Percentiles rank a stretch among this genome's conserved stretches.
These are phyloP conservation scores for Wickerhamiella kurtzmanii DNA, from an alignment of 805 yeast genomes.

Conservation along the genomic window DNA sequence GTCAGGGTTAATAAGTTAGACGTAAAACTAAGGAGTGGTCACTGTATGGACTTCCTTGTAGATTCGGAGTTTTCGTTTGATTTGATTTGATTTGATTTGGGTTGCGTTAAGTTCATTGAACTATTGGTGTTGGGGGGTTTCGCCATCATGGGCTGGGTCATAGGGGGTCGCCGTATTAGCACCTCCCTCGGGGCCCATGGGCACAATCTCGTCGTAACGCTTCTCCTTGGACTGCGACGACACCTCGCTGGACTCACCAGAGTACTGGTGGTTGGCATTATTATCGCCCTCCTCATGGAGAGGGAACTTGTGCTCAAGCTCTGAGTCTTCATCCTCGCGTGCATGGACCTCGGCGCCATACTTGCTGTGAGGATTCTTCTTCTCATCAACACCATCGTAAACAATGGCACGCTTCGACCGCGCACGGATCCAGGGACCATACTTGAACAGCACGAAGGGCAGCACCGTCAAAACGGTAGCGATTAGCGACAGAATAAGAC, in stretches of 20 bases:
- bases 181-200: not conserved
- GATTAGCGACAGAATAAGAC: conserved; percentile 37
- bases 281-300: not conserved
- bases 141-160: too few relatives aligned
- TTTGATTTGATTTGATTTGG: not conserved
- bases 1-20: not conserved
- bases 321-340: not conserved
- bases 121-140: too few relatives aligned
- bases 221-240: not conserved
- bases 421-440: conserved; percentile 26
- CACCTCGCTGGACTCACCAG: not conserved
- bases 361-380: not conserved
- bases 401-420: conserved; percentile 25
- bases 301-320: not conserved
- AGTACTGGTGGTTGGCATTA: not conserved
- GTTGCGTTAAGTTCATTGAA: not conserved
- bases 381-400: conserved; percentile 7
- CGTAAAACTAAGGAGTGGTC: not conserved
- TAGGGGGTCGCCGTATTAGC: too few relatives aligned
- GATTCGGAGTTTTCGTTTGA: not conserved
- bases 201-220: not conserved
- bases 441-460: conserved; percentile 16
- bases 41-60: not conserved
- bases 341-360: not conserved
- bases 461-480: conserved; percentile 14